phyloP scores from a whole-genome alignment of 2,329 filamentous ascomycete genomes.

The Paraconiothyrium sp. region DNA sequence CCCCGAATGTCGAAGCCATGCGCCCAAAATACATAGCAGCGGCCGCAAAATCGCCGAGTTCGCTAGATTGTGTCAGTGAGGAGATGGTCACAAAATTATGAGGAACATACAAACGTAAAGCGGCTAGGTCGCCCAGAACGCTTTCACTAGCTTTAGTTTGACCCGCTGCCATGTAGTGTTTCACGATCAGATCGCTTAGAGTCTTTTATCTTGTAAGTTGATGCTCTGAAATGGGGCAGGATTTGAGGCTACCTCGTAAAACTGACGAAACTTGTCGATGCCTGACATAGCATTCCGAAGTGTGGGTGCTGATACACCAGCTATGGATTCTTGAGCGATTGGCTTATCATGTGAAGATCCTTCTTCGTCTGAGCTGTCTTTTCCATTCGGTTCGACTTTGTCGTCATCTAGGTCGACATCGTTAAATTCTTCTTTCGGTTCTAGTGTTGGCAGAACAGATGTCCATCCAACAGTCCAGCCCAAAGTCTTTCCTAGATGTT shows the following conservation, averaged over 20 bases:
- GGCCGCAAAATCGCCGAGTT: slow-evolving; percentile 74
- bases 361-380: slow-evolving; percentile 27
- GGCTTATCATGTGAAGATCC: slow-evolving; percentile 18
- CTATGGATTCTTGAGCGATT: slow-evolving; percentile 22
- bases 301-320: slow-evolving; percentile 41
- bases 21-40: slow-evolving; percentile 82
- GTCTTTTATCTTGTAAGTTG: slow-evolving; percentile 70
- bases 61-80: slow-evolving; percentile 41
- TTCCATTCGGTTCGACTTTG: slow-evolving; percentile 24
- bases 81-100: not conserved
- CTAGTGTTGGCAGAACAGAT: slow-evolving; percentile 39
- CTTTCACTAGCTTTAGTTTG: slow-evolving; percentile 80
- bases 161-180: slow-evolving; percentile 82
- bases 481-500: slow-evolving; percentile 74
- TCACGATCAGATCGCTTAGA: slow-evolving; percentile 84
- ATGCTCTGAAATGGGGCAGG: not conserved
- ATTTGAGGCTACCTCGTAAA: slow-evolving; percentile 48
- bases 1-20: slow-evolving; percentile 80
- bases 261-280: slow-evolving; percentile 50
- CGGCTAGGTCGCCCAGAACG: slow-evolving; percentile 83
- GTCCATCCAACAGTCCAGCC: slow-evolving; percentile 83
- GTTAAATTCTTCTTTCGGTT: slow-evolving; percentile 41
- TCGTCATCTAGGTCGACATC: slow-evolving; percentile 51
- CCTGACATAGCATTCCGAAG: slow-evolving; percentile 47
- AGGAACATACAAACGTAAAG: slow-evolving; percentile 72